Percentiles rank a stretch among this genome's conserved stretches.
phyloP scores from a whole-genome alignment of 2,329 filamentous ascomycete genomes.

The Stagonosporopsis cucurbitacearum region DNA sequence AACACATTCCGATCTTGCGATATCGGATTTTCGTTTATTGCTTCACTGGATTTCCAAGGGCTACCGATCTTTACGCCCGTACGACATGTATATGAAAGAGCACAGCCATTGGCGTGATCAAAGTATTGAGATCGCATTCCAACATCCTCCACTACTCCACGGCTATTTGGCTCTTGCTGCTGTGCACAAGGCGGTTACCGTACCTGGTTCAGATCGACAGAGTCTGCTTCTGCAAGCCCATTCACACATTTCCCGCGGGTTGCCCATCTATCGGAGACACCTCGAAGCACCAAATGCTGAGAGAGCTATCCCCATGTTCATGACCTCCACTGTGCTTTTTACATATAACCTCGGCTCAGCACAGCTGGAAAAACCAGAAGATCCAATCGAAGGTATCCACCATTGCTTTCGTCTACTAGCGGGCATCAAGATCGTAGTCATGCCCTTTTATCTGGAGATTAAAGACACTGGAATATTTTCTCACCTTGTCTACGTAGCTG shows the following conservation, averaged over 20 bases:
- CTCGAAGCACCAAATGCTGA: conserved; percentile 30
- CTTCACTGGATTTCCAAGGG: conserved; percentile 39
- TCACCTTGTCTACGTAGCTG: conserved; percentile 21
- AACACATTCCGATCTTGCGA: conserved; percentile 26
- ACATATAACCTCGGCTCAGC: conserved; percentile 40
- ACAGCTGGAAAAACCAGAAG: conserved; percentile 35
- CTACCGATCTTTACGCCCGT: conserved; percentile 29
- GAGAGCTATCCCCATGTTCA: conserved; percentile 38
- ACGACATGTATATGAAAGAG: conserved; percentile 11
- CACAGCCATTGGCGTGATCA: conserved; percentile 27
- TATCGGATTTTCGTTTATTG: conserved; percentile 39
- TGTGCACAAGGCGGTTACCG: conserved; percentile 33
- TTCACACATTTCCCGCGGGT: conserved; percentile 34
- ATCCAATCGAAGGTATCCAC: conserved; percentile 36
- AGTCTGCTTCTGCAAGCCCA: conserved; percentile 37
- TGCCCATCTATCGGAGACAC: conserved; percentile 33
- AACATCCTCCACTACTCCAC: conserved; percentile 39
- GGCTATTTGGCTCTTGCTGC: conserved; percentile 41
- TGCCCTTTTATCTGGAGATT: conserved; percentile 31
- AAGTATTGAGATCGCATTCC: conserved; percentile 34
- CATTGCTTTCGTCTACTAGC: conserved; percentile 40
- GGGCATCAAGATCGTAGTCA: conserved; percentile 36
- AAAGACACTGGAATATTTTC: conserved; percentile 27
- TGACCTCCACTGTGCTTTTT: conserved; percentile 36
- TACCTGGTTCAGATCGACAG: conserved; percentile 28